Evolutionary conservation across 805 yeast genomes (phyloP), one percentile per base, ranked within the genome.

Genomic region (Candida nanaspora): DNA sequence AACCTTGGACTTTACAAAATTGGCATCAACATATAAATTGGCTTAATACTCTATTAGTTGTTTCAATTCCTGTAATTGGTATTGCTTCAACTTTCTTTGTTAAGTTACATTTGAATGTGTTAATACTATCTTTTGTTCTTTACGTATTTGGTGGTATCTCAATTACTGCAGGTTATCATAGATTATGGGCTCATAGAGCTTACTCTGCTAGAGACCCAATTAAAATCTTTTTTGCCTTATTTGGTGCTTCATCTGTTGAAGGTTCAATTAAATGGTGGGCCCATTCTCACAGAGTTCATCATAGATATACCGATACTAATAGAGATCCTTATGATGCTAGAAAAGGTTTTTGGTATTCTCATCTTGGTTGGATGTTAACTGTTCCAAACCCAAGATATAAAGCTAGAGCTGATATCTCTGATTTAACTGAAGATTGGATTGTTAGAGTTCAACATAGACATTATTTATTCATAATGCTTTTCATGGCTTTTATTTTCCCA

Each of bases 181-280:
- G 94, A 62, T 67, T 82, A 47, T 85, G 80, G 79, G 68, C 93
- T 23, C 94, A 85, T 63, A 78, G 81, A 59, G 69, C 91, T 16
- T 84, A 78, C 53, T 71, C 72, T 41, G 88, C 83, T 14, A 70
- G 67, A 44, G 59, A 70, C 55, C 80, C 86, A 14, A 68, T 81
- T 33, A 73, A 78, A 49, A 54, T 82, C 33, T 76, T 81, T 50
- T 82, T 65, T 56, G 94, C 91, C 6, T 61, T 82, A 22, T 84
- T 84, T 53, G 94, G 94, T 47, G 86, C 91, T 27, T 84, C 88
- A 33, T 78, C 88, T 41, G 79, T 84, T 37, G 88, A 84, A 61
- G 94, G 94, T 49, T 82, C 91, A 33, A 79, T 84, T 61, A 84
- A 84, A 62, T 84, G 93, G 93, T 85, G 94, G 94, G 77, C 82